Conservation (phyloP, 1,284 basidiomycete genomes). For the Moesziomyces parantarcticus region DNA sequence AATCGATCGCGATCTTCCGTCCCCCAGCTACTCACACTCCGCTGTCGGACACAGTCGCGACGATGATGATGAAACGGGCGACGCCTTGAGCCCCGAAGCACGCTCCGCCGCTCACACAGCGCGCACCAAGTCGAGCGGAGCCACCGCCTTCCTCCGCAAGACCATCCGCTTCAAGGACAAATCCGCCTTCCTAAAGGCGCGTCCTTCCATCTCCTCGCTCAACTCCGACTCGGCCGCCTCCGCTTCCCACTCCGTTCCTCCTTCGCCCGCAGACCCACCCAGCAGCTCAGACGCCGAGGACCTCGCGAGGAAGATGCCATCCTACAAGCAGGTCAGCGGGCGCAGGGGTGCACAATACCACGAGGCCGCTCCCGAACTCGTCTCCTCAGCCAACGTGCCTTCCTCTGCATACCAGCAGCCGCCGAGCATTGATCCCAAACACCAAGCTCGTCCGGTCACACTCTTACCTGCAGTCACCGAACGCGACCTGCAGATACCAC, state of each 20-base stretch:
- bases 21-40: slow-evolving; percentile 7
- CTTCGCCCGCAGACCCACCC: slow-evolving; percentile 26
- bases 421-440: background rate
- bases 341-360: slow-evolving; percentile 31
- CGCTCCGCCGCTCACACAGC: slow-evolving; percentile 1
- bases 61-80: slow-evolving; percentile 13
- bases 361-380: background rate
- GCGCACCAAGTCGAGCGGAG: slow-evolving; percentile 22
- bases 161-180: slow-evolving; percentile 48
- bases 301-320: slow-evolving; percentile 1
- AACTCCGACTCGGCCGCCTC: slow-evolving; percentile 25
- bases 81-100: background rate
- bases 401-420: background rate
- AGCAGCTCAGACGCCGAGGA: slow-evolving; percentile 18
- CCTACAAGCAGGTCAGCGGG: slow-evolving; percentile 43
- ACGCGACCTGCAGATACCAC: slow-evolving; percentile 13
- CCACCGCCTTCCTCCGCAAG: slow-evolving; percentile 39
- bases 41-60: slow-evolving; percentile 11
- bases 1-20: slow-evolving; percentile 5
- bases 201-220: slow-evolving; percentile 24
- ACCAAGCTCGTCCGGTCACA: background rate
- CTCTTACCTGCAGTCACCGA: slow-evolving; percentile 30
- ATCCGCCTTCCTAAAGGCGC: slow-evolving; percentile 25
- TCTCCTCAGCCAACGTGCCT: background rate
- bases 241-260: slow-evolving; percentile 20